phyloP scores from a whole-genome alignment of 176 grass and related monocot genomes.

The Musa beccarii region DNA sequence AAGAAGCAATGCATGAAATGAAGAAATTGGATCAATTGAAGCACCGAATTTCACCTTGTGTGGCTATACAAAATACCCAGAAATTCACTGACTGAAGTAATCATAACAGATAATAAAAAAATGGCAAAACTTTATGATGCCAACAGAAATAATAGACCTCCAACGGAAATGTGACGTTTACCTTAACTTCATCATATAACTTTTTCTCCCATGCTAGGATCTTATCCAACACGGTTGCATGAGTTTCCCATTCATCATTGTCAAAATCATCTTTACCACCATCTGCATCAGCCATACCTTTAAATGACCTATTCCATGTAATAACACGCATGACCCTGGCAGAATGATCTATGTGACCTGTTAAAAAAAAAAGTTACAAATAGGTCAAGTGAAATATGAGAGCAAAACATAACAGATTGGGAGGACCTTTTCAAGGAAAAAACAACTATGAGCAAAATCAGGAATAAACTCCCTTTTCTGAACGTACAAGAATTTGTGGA shows the following conservation, averaged over 20 bases:
- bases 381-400: not conserved
- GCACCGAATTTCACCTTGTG: too few relatives aligned
- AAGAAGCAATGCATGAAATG: too few relatives aligned
- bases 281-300: slow-evolving; percentile 75
- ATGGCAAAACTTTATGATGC: too few relatives aligned
- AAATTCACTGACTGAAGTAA: too few relatives aligned
- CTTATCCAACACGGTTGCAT: slow-evolving; percentile 90
- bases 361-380: slow-evolving; percentile 1
- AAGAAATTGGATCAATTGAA: too few relatives aligned
- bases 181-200: slow-evolving; percentile 99
- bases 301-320: slow-evolving; percentile 98
- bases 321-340: slow-evolving; percentile 98
- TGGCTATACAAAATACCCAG: too few relatives aligned
- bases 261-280: slow-evolving; percentile 72
- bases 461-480: too few relatives aligned
- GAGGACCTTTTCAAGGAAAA: not conserved
- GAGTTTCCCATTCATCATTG: slow-evolving; percentile 79
- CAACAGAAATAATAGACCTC: too few relatives aligned
- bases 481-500: too few relatives aligned
- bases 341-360: slow-evolving; percentile 98
- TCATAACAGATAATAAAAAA: too few relatives aligned
- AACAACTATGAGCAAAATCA: not conserved
- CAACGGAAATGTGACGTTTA: slow-evolving; percentile 19
- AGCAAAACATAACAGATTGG: slow-evolving; percentile 2
- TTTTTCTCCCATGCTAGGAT: slow-evolving; percentile 99